These are phyloP conservation scores for Chytridiales sp. DNA, from an alignment of 371 early-diverging fungal genomes.

Conservation along the genomic window DNA sequence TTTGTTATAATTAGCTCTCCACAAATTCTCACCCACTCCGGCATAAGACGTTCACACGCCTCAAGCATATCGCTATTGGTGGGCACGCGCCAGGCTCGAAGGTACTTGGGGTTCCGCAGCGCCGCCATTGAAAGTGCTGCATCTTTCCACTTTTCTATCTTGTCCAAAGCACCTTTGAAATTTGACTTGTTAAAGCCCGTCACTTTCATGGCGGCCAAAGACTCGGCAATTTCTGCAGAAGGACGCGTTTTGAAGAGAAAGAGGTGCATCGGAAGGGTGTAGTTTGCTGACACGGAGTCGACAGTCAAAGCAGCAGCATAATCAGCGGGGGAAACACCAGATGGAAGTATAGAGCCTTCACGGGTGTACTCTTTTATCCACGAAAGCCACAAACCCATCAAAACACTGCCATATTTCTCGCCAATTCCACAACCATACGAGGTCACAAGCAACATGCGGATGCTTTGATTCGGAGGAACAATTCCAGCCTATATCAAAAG, in stretches of 20 bases:
- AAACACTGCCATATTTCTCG: background rate
- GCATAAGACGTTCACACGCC: constrained; percentile 1
- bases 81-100: constrained; percentile 2
- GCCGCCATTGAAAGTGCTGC: background rate
- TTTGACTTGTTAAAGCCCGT: background rate
- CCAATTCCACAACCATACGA: background rate
- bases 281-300: background rate
- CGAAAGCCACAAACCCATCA: background rate
- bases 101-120: constrained; percentile 1
- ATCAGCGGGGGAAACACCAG: background rate
- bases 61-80: background rate
- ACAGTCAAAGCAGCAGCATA: background rate
- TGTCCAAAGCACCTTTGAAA: background rate
- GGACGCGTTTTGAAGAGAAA: background rate
- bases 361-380: background rate
- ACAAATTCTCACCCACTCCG: constrained; percentile 1
- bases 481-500: background rate
- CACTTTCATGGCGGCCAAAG: background rate
- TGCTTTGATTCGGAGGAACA: background rate
- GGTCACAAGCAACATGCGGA: background rate
- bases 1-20: background rate
- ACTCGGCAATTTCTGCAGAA: background rate
- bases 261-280: constrained; percentile 11
- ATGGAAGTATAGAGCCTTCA: background rate
- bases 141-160: background rate